Evolutionary conservation across 306 rosid genomes (phyloP).

Genomic region (Corylus heterophylla): DNA sequence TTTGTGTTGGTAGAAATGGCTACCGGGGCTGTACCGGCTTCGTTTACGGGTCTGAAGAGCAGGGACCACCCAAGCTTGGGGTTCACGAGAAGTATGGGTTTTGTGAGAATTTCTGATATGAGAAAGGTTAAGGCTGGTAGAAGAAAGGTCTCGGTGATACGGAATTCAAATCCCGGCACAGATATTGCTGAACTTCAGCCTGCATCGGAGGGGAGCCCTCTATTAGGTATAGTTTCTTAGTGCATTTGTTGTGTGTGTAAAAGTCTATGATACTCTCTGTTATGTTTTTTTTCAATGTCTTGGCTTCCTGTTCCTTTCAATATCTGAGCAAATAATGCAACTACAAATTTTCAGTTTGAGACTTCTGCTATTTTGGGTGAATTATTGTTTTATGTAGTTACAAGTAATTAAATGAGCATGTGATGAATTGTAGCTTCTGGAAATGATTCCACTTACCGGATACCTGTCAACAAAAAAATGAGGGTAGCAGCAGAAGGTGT

Average conservation of each 20-base stretch:
- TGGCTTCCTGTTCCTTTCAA: neutral
- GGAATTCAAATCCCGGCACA: conserved; percentile 67
- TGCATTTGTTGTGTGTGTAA: neutral
- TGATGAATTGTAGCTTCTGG: neutral
- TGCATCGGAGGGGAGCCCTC: conserved; percentile 84
- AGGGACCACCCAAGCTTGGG: conserved; percentile 71
- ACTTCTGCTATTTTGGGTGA: neutral
- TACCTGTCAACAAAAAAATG: neutral
- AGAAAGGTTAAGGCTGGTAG: conserved; percentile 49
- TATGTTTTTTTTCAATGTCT: neutral
- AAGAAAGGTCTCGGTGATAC: conserved; percentile 61
- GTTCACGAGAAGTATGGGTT: conserved; percentile 62
- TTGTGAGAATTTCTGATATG: conserved; percentile 72
- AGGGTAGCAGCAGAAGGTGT: neutral
- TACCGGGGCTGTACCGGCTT: conserved; percentile 70
- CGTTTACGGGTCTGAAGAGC: conserved; percentile 55
- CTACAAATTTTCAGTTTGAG: neutral
- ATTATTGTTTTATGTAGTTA: neutral
- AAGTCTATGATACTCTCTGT: neutral
- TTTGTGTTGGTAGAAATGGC: conserved; percentile 55
- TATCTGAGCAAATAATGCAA: neutral
- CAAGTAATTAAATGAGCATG: neutral
- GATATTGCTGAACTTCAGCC: conserved; percentile 84
- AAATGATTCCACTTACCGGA: neutral
- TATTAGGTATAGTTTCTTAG: conserved; percentile 55